Conservation (phyloP, 352 stramenopile genomes). For the Peronospora belbahrii region DNA sequence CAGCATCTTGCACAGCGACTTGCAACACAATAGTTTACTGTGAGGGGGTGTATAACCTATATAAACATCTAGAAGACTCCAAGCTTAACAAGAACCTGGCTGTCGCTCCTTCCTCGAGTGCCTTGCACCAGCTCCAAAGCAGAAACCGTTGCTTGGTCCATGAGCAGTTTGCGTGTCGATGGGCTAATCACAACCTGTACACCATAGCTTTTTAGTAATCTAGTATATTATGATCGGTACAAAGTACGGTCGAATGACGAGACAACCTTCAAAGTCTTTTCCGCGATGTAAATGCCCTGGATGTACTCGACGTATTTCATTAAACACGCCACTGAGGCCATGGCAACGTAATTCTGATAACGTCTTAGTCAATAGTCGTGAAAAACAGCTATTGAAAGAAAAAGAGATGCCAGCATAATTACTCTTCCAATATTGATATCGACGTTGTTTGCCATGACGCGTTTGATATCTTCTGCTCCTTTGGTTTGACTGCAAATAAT, state of each 20-base stretch:
- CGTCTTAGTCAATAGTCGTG: background rate
- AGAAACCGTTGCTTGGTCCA: slow-evolving; percentile 78
- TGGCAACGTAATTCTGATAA: slow-evolving; percentile 73
- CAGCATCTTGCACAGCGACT: slow-evolving; percentile 74
- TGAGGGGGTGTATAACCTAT: background rate
- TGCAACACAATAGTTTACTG: background rate
- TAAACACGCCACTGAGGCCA: slow-evolving; percentile 70
- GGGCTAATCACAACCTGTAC: slow-evolving; percentile 67
- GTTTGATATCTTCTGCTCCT: slow-evolving; percentile 76
- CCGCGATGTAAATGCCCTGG: slow-evolving; percentile 77
- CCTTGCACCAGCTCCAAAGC: slow-evolving; percentile 64
- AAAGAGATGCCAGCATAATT: background rate
- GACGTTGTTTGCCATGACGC: slow-evolving; percentile 73
- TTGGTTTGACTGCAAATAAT: slow-evolving; percentile 57
- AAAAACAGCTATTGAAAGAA: background rate
- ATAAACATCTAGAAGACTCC: background rate
- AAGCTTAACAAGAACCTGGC: slow-evolving; percentile 30
- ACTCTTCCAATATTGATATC: slow-evolving; percentile 79
- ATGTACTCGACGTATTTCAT: slow-evolving; percentile 86
- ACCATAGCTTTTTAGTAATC: slow-evolving; percentile 1
- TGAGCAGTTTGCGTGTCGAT: slow-evolving; percentile 62
- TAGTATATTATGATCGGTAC: background rate
- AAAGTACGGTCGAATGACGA: background rate
- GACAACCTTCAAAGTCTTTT: slow-evolving; percentile 64
- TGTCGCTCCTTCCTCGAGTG: slow-evolving; percentile 39